Conservation (phyloP, 1,284 basidiomycete species). For the Coniophora puteana region DNA sequence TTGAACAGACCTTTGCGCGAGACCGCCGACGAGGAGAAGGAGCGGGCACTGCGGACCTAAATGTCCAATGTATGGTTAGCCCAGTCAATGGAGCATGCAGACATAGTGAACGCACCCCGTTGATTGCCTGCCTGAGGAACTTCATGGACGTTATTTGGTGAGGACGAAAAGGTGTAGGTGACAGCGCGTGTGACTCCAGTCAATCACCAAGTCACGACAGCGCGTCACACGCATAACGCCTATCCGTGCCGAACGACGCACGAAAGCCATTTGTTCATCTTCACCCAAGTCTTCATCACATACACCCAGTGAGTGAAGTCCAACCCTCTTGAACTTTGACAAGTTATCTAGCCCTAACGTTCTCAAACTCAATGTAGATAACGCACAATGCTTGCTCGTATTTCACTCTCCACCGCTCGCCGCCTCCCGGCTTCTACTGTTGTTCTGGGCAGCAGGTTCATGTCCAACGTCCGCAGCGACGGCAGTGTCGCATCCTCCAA, state of each 20-base stretch:
- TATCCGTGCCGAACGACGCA: constrained; percentile 20
- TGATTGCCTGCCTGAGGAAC: constrained; percentile 22
- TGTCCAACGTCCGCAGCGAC: constrained; percentile 38
- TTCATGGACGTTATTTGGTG: constrained; percentile 27
- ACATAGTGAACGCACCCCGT: constrained; percentile 18
- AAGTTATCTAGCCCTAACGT: background rate
- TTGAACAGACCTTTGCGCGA: constrained; percentile 20
- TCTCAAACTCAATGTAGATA: too few relatives aligned
- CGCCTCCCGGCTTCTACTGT: constrained; percentile 36
- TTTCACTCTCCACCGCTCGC: too few relatives aligned
- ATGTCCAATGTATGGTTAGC: constrained; percentile 5
- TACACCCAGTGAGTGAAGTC: background rate
- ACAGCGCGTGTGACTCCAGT: constrained; percentile 14
- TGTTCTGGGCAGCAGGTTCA: constrained; percentile 33
- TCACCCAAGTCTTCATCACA: background rate
- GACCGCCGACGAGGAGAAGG: constrained; percentile 22
- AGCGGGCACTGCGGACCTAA: constrained; percentile 20
- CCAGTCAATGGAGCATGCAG: background rate
- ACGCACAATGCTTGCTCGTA: constrained; percentile 46
- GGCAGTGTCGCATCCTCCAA: constrained; percentile 55
- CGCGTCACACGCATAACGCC: too few relatives aligned
- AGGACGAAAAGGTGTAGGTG: constrained; percentile 15
- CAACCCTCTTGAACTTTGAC: background rate
- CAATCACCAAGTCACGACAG: too few relatives aligned
- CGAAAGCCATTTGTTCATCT: background rate